Base-by-base conservation (phyloP, 495 filamentous ascomycete genomes). In the Hypoxylon crocopeplum region DNA sequence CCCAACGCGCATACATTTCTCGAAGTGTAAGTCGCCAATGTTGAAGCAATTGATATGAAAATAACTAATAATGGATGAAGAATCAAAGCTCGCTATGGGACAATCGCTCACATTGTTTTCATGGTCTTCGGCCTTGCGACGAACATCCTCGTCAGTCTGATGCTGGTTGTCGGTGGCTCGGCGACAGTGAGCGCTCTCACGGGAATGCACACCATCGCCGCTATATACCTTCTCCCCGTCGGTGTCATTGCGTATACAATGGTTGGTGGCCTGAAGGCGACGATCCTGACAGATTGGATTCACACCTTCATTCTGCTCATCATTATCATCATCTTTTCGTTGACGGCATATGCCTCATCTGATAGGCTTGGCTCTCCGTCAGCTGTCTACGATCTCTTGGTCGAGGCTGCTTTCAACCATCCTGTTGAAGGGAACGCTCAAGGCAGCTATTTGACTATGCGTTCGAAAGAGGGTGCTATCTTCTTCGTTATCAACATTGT, bases 401-500 rank as follows among this genome's bases (percentile, higher is more conserved):
- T 88, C 1, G 76, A 84, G 49, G 92, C 91, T 15, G 83, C 90
- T 4, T 76, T 81, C 12, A 66, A 58, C 3, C 87, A 96, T 63
- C 93, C 93, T 0, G 91, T 98, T 11, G 83, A 82, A 0, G 93
- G 93, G 8, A 98, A 98, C 72, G 85, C 88, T 2, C 80, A 84
- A 5, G 93, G 93, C 22, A 91, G 86, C 64, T 97, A 97, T 63
- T 73, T 98, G 6, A 97, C 93, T 5, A 97, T 98, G 92, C 78
- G 83, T 40, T 92, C 88, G 10, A 86, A 85, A 58, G 86, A 96
- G 64, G 93, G 93, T 19, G 92, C 86, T 15, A 90, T 98, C 53
- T 98, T 98, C 81, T 97, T 96, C 79, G 85, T 98, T 44, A 98
- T 98, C 75, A 97, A 98, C 72, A 82, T 96, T 48, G 85, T 93